A percentile compares a stretch with the other conserved stretches of the same genome.
phyloP scores from a whole-genome alignment of 2,329 filamentous ascomycete genomes.

The Fusarium protoensiforme region DNA sequence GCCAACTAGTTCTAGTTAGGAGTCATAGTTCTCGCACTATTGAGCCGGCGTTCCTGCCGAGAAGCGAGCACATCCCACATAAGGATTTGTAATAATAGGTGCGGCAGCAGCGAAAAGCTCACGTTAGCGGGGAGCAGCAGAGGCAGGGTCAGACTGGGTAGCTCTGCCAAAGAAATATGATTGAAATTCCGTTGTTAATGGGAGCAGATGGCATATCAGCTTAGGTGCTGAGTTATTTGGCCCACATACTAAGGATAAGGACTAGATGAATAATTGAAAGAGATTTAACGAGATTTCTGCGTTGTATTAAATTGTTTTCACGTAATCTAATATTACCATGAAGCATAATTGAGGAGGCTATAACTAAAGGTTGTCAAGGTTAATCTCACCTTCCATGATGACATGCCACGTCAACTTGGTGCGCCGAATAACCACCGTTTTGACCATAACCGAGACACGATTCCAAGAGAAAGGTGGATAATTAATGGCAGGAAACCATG shows the following conservation, averaged over 20 bases:
- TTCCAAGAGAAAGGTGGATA: conserved; percentile 56
- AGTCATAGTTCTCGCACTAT: rapidly evolving
- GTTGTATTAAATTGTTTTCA: background rate
- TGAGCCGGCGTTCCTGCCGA: background rate
- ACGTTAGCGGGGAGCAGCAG: conserved; percentile 41
- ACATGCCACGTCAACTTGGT: background rate
- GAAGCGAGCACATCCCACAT: conserved; percentile 38
- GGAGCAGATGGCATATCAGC: background rate
- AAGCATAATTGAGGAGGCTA: background rate
- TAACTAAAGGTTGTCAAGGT: background rate
- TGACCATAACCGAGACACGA: conserved; percentile 54
- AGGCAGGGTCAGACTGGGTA: conserved; percentile 64
- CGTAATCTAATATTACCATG: background rate
- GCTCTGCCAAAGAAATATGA: conserved; percentile 48
- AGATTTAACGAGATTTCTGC: background rate
- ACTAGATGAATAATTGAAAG: background rate
- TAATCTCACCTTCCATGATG: background rate
- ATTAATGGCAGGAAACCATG: conserved; percentile 55
- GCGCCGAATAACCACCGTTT: background rate
- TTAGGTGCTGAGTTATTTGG: background rate
- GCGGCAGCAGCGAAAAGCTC: conserved; percentile 47
- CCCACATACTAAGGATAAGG: background rate
- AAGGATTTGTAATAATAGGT: conserved; percentile 49
- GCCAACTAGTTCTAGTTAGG: conserved; percentile 55
- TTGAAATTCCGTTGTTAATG: conserved; percentile 51